Evolutionary conservation across 805 yeast species (phyloP), one percentile per base, ranked within the genome.

Genomic region (Myxozyma kluyveri): DNA sequence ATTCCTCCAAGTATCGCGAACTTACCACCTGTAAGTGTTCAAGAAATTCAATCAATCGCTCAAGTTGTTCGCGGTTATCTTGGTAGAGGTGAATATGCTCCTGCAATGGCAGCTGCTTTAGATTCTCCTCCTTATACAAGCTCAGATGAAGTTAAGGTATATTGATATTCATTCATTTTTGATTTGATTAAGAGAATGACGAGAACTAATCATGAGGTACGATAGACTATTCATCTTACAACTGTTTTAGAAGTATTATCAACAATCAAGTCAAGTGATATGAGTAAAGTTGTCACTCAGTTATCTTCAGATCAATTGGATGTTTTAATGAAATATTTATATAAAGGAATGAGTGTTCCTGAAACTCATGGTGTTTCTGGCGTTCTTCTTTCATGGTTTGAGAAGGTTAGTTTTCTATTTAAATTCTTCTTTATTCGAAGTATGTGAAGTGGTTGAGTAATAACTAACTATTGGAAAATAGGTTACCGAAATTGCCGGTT

Each of bases 321-420:
- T 61, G 81, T 79, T 1, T 78, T 93, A 64, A 75, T 89, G 42
- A 93, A 93, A 67, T 87, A 86, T 67, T 73, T 93, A 48, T 93
- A 90, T 71, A 84, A 83, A 64, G 88, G 88, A 27, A 88, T 93
- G 96, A 73, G 82, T 41, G 71, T 83, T 9, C 77, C 83, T 27
- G 82, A 64, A 46, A 68, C 72, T 26, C 70, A 69, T 50, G 90
- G 93, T 9, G 87, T 88, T 59, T 54, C 62, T 18, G 96, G 96
- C 42, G 76, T 84, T 42, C 69, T 93, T 61, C 78, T 93, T 62
- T 80, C 84, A 29, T 93, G 99, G 99, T 88, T 84, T 66, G 97
- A 91, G 61, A 89, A 88, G 70, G 61, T 58, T 23, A 14, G 22
- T 26, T n/a, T 6, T 22, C 29, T 12, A 12, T 5, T 6, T 10